phyloP scores from a whole-genome alignment of 495 filamentous ascomycete genomes.

The Poronia punctata region DNA sequence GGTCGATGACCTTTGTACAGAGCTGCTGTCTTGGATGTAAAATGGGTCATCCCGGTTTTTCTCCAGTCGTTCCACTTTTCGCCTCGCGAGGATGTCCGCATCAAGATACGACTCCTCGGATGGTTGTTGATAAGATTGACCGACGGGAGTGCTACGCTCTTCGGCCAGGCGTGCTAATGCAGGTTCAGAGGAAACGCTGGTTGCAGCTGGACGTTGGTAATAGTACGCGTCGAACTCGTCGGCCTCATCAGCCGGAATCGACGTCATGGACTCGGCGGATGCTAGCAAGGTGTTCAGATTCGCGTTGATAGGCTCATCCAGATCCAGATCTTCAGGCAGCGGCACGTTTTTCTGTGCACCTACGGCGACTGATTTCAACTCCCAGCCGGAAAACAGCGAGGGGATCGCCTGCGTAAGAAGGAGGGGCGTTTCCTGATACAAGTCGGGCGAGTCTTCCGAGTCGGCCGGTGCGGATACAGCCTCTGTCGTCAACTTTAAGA shows the following conservation, averaged over 20 bases:
- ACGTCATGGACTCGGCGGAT: slow-evolving; percentile 47
- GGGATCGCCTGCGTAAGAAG: slow-evolving; percentile 85
- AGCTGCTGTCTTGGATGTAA: slow-evolving; percentile 65
- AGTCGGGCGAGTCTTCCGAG: slow-evolving; percentile 50
- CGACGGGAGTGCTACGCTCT: slow-evolving; percentile 31
- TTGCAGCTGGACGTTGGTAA: slow-evolving; percentile 43
- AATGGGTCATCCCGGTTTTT: slow-evolving; percentile 90
- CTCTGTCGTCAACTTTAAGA: slow-evolving; percentile 78
- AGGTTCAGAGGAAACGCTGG: slow-evolving; percentile 37
- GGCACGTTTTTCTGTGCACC: slow-evolving; percentile 85
- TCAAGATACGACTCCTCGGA: slow-evolving; percentile 54
- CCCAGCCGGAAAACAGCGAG: slow-evolving; percentile 72
- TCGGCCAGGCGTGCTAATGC: slow-evolving; percentile 47
- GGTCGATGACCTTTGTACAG: slow-evolving; percentile 46
- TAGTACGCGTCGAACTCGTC: slow-evolving; percentile 72
- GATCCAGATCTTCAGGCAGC: slow-evolving; percentile 60
- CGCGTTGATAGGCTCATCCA: slow-evolving; percentile 76
- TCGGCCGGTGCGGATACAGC: slow-evolving; percentile 49
- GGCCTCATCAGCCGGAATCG: slow-evolving; percentile 44
- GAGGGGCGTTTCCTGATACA: slow-evolving; percentile 60
- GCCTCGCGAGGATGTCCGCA: slow-evolving; percentile 52
- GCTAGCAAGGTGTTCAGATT: slow-evolving; percentile 58
- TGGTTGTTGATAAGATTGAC: slow-evolving; percentile 61
- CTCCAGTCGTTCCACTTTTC: slow-evolving; percentile 63
- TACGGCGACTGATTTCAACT: slow-evolving; percentile 82